phyloP scores from a whole-genome alignment of 2,329 filamentous ascomycete genomes.

The Calycina herbarum region DNA sequence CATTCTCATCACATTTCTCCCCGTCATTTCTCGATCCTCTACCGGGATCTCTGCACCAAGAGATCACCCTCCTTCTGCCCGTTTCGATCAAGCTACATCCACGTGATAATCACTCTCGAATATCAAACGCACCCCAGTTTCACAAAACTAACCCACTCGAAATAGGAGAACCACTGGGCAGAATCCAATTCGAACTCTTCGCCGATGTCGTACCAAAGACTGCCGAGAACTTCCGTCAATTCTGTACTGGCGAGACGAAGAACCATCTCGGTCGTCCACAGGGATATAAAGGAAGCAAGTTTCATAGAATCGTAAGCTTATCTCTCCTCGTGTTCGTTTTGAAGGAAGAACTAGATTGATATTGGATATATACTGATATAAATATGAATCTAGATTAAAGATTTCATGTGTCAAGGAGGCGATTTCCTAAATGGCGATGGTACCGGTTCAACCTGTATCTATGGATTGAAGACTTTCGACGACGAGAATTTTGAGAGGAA shows the following conservation, averaged over 20 bases:
- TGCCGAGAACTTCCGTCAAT: slow-evolving; percentile 95
- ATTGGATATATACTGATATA: neutral
- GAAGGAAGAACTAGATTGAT: neutral
- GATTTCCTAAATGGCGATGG: slow-evolving; percentile 95
- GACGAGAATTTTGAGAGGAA: slow-evolving; percentile 87
- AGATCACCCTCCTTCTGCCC: neutral
- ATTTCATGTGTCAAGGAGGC: slow-evolving; percentile 97
- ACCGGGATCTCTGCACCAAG: neutral
- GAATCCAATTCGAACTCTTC: slow-evolving; percentile 90
- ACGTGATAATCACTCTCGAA: slow-evolving; percentile 26
- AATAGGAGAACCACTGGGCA: slow-evolving; percentile 78
- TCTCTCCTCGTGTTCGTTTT: neutral
- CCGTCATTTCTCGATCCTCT: neutral
- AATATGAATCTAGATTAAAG: slow-evolving; percentile 69
- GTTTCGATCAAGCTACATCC: slow-evolving; percentile 6
- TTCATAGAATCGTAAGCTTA: slow-evolving; percentile 80
- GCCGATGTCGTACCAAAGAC: slow-evolving; percentile 81
- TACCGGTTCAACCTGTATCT: slow-evolving; percentile 84
- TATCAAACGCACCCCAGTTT: slow-evolving; percentile 8
- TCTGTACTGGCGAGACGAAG: slow-evolving; percentile 92
- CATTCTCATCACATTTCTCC: slow-evolving; percentile 2
- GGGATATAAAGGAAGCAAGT: slow-evolving; percentile 93
- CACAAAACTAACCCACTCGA: slow-evolving; percentile 14
- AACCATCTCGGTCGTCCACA: slow-evolving; percentile 74
- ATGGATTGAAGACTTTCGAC: slow-evolving; percentile 78